Conservation (phyloP, 768 basidiomycete genomes). For the Lactifluus rugatus region DNA sequence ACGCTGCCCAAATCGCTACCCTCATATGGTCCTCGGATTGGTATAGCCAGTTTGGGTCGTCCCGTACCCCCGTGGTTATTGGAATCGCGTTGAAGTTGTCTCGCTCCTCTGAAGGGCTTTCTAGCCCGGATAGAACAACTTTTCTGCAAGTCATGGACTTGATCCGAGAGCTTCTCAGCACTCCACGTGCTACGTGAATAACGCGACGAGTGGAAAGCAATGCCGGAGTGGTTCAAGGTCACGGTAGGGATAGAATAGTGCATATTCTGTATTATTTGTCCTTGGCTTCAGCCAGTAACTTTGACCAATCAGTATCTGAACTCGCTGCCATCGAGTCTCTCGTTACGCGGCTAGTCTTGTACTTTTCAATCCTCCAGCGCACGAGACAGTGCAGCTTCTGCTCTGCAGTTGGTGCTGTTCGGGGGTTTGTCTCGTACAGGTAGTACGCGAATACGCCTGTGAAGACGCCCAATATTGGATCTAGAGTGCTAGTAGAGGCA, state of each 20-base stretch:
- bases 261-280: constrained; percentile 2
- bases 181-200: neutral
- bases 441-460: constrained; percentile 73
- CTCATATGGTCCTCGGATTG: constrained; percentile 58
- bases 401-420: constrained; percentile 50
- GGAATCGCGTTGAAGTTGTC: constrained; percentile 34
- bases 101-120: constrained; percentile 67
- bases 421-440: constrained; percentile 71
- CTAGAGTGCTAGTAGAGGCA: constrained; percentile 40
- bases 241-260: neutral
- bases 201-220: neutral
- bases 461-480: constrained; percentile 66
- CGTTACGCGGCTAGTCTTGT: constrained; percentile 10
- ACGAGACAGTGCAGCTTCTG: constrained; percentile 46
- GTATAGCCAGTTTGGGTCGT: constrained; percentile 26
- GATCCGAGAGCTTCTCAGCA: constrained; percentile 27
- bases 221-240: neutral
- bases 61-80: constrained; percentile 13
- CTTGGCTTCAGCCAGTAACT: neutral
- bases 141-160: constrained; percentile 39
- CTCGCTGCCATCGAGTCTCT: constrained; percentile 17
- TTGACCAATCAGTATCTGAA: constrained; percentile 14
- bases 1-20: constrained; percentile 80
- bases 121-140: constrained; percentile 28
- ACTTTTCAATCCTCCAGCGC: constrained; percentile 58